Base-by-base conservation (phyloP, 306 rosid genomes). In the Prunus kanzakura region DNA sequence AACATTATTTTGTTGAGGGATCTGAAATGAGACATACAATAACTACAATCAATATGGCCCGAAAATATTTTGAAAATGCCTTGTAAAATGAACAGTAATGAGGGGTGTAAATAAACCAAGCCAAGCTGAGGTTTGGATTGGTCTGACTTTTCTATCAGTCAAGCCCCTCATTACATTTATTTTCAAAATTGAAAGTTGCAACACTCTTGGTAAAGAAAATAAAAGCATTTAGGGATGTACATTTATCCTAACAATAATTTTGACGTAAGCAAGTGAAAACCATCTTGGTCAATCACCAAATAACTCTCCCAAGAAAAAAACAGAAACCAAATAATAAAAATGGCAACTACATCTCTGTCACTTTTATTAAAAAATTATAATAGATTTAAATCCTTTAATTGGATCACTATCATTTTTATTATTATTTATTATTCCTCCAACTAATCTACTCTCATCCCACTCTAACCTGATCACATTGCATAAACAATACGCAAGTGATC, bases 1-100 rank as follows among this genome's bases (percentile, higher is more conserved):
- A 71, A 76, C 32, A 27, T 68, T 57, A 72, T 85, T 83, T 72
- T 14, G 84, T 67, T 82, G 55, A 83, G 22, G 72, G 56, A 43
- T 74, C 97, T 90, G 89, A 68, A 56, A 60, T 67, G 79, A 72
- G 51, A 76, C 47, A 83, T 25, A 29, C 6, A 46, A 11, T 49
- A 69, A 25, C 56, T 62, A 54, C 47, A 57, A 54, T 78, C 76
- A 77, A 46, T 41, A 12, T 14, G 18, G 73, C 47, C 62, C 35
- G 15, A 20, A 32, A 76, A 11, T 25, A 64, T 56, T 8, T n/a
- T 55, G 67, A 60, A 71, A 65, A 46, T 64, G 9, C 45, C n/a
- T 72, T 51, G 32, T 57, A 16, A 71, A 3, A 30, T 64, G 25
- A 64, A 18, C 49, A 71, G 10, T 18, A 71, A 19, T 23, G 6